Percentiles rank a stretch among this genome's conserved stretches.
Conservation (phyloP, 768 basidiomycete species). For the Suillus paluster region DNA sequence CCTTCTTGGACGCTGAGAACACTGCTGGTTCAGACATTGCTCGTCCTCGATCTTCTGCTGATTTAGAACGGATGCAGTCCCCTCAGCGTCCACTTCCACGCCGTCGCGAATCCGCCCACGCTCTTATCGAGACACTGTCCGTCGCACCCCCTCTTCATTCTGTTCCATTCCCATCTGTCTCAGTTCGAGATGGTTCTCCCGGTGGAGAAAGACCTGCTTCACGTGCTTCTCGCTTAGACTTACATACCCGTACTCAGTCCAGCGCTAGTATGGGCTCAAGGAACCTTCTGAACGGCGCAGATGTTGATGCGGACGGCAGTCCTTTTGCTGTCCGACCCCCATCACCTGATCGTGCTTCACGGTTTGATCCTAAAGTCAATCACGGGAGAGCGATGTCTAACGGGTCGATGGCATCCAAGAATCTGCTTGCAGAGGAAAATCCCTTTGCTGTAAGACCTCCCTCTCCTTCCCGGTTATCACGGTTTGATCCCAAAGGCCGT, state of each 20-base stretch:
- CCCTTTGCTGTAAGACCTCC: constrained; percentile 73
- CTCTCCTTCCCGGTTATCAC: constrained; percentile 61
- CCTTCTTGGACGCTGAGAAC: constrained; percentile 47
- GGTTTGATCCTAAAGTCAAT: constrained; percentile 47
- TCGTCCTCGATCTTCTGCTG: constrained; percentile 66
- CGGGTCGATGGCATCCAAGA: constrained; percentile 43
- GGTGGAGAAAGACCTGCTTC: constrained; percentile 43
- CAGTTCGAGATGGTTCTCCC: constrained; percentile 56
- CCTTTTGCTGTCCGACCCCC: constrained; percentile 41
- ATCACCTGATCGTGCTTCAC: constrained; percentile 44
- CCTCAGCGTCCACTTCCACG: constrained; percentile 46
- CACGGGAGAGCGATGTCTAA: constrained; percentile 47
- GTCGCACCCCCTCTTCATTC: constrained; percentile 47
- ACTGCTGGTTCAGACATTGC: constrained; percentile 25
- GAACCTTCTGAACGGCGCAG: constrained; percentile 43
- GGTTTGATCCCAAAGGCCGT: constrained; percentile 84
- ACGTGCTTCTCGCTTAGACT: constrained; percentile 38
- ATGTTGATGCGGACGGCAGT: constrained; percentile 37
- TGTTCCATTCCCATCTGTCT: constrained; percentile 68
- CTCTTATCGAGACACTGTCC: constrained; percentile 47
- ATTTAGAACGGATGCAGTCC: constrained; percentile 51
- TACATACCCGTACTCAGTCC: constrained; percentile 55
- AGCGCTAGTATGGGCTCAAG: constrained; percentile 55
- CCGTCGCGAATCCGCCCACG: constrained; percentile 56
- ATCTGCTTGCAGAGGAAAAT: constrained; percentile 51